These are phyloP conservation scores for Heimioporus sp. DNA, from an alignment of 768 basidiomycete species.

Conservation along the genomic window DNA sequence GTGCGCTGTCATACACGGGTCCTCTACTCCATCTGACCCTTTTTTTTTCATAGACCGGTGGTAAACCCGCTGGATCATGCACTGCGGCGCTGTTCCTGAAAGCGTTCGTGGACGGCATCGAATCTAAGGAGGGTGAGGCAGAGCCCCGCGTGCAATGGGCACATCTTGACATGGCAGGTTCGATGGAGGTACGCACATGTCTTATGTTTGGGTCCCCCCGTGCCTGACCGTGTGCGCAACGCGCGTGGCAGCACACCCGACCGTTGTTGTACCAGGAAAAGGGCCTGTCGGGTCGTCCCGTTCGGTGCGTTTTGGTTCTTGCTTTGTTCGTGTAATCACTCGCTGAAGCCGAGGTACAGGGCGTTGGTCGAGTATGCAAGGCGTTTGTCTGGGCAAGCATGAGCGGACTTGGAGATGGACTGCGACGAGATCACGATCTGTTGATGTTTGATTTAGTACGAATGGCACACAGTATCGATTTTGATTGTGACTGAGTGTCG, in stretches of 20 bases:
- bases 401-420: neutral
- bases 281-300: constrained; percentile 80
- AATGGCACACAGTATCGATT: neutral
- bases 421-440: constrained; percentile 1
- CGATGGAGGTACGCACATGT: constrained; percentile 58
- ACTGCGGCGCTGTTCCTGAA: constrained; percentile 90
- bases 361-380: constrained; percentile 34
- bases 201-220: too few species aligned
- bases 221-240: neutral
- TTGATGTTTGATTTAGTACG: neutral
- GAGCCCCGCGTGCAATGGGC: constrained; percentile 71
- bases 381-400: constrained; percentile 22
- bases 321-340: neutral
- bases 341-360: constrained; percentile 7
- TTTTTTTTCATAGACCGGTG: constrained; percentile 56
- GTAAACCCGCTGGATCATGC: constrained; percentile 65
- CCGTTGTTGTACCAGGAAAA: constrained; percentile 61
- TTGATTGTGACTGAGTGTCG: too few species aligned
- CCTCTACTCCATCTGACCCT: neutral
- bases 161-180: constrained; percentile 80
- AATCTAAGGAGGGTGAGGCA: constrained; percentile 54
- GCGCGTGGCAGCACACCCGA: constrained; percentile 42
- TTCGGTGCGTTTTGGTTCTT: constrained; percentile 49
- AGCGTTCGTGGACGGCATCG: constrained; percentile 74
- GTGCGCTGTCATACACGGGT: neutral